Evolutionary conservation across 768 basidiomycete genomes (phyloP), one percentile per base, ranked within the genome.

Genomic region (Mycena chlorophos): DNA sequence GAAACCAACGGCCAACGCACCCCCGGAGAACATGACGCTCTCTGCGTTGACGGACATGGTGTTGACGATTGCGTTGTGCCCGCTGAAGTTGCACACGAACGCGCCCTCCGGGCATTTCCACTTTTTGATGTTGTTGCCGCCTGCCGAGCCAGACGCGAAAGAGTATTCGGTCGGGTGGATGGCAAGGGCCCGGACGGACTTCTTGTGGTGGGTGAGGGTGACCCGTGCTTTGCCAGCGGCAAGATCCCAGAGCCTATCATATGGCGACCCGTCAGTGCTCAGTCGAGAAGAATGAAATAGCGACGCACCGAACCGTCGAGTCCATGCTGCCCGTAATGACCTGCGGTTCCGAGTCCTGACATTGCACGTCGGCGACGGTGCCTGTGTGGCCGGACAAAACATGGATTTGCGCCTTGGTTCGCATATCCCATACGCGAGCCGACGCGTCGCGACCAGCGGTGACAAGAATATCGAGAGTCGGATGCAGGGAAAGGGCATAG

Each of bases 51-150:
- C 91, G 12, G 88, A 86, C 54, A 98, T 67, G 5, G 94, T 94
- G 71, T 99, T 99, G 78, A 99, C 92, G 72, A 98, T 98, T 2
- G 95, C 92, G 58, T 97, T 94, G 70, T 98, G 97, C 0, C 97
- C 97, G 40, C 84, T 78, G 70, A 98, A 97, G 73, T 98, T 99
- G 80, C 90, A 92, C 3, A 98, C 96, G 61, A 99, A 98, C 2
- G 84, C 71, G 43, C 97, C 97, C 60, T 98, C 93, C 4, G 97
- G 97, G 64, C 94, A 98, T 65, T 96, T 97, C 96, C 96, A 99
- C 71, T 98, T 98, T 69, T 99, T 99, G 76, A 99, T 98, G 71
- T 98, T 98, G 77, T 98, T 98, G 0, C 95, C 97, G n/a, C 97
- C 97, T 0, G 96, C 91, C 23, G 92, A 94, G 47, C 91, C 97